Base-by-base conservation (phyloP, 768 basidiomycete species). In the Xerocomellus amylosporus region DNA sequence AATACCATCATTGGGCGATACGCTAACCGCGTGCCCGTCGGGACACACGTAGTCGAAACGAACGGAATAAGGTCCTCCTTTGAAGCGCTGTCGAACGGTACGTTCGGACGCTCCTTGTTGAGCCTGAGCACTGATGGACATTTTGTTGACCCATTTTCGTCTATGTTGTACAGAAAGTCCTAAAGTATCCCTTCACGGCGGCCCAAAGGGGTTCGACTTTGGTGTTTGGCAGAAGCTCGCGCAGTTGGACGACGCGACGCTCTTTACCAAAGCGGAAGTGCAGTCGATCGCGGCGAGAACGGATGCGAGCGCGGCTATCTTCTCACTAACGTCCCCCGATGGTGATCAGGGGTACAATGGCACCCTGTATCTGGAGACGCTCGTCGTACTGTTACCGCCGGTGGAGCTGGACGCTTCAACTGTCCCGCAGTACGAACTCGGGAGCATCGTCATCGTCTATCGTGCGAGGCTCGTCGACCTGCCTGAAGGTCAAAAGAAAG, bases 271-370 rank as follows among this genome's bases (percentile, higher is more conserved):
- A 17, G 72, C 78, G 5, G 86, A 90, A 63, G 41, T 83, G 8
- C 59, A 64, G 4, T 77, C 78, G 22, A 68, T 88, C 51, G 63
- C 68, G 33, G 56, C 59, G 8, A 59, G 56, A 38, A 51, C 72
- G 14, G 69, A 64, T 20, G 56, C 66, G 28, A 64, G 48, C 4
- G 75, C 77, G 48, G 80, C 78, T 6, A 64, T 89, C 39, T 88
- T 88, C 70, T 75, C 75, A 20, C 68, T 83, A 13, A 73, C 79
- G 10, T 86, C 84, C 9, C 74, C 77, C 8, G 78, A 87, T 52
- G 85, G 86, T 13, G 84, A 88, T 68, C 85, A 88, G 70, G 88
- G 88, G 5, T 90, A 77, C 73, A 81, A 81, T 1, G 87, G 88
- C 13, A 74, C 75, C 33, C 70, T 90, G 30, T 64, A 79, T 20